Evolutionary conservation across 768 basidiomycete species (phyloP), one percentile per base, ranked within the genome.

Genomic region (Daedalea quercina): DNA sequence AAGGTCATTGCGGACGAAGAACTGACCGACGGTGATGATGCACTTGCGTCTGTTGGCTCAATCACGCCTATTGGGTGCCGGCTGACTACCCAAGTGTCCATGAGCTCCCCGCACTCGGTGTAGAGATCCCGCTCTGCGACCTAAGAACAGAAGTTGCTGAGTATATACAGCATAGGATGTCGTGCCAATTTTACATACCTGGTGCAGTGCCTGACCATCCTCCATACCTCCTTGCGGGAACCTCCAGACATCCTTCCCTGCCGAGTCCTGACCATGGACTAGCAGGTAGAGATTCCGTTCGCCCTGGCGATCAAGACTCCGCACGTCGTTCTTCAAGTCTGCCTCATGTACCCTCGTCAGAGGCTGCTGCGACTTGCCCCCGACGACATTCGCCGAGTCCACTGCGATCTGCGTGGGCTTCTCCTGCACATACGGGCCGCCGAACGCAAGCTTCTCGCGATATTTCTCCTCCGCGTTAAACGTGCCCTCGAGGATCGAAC

Each of bases 21-120:
- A 61, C 68, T 34, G 58, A 77, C 80, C 59, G 79, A 68, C 52
- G 63, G 64, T 17, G 35, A 37, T 49, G 34, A 11, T 22, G 9
- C 11, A 23, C 55, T 63, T 58, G 34, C 61, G 52, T 44, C 40
- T 58, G 55, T 56, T 56, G 79, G 79, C 63, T 84, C 79, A 67
- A 82, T 79, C 50, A 90, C 76, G 3, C 92, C 93, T 58, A 95
- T 81, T 2, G 95, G 95, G 52, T 87, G 88, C 50, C 85, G 81
- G 48, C 90, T 82, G n/a, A 95, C 91, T 56, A 94, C 74, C 94
- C 95, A 98, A 12, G 84, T 84, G 63, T 98, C 94, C 87, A 98
- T 91, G 48, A 82, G 71, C 41, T 76, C 72, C 9, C 94, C 94
- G 57, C 87, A 90, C 63, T 87, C 79, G 2, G 80, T 77, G 45